phyloP scores from a whole-genome alignment of 176 grass and related monocot species.

The Ampelocalamus luodianensis region DNA sequence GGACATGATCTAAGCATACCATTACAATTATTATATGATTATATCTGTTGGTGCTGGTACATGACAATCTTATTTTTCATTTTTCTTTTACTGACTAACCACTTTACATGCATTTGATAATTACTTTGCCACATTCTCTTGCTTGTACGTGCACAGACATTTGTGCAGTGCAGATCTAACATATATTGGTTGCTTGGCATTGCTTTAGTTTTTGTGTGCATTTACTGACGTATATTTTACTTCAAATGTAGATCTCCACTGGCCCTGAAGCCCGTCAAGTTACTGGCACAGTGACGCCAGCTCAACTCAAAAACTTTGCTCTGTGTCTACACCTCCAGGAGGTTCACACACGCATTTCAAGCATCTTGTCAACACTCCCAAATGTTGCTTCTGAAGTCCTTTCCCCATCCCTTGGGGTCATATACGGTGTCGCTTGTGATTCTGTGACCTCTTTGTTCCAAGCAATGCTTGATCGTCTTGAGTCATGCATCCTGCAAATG shows the following conservation, averaged over 20 bases:
- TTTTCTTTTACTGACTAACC: neutral
- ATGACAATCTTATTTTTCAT: neutral
- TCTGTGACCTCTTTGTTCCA: conserved; percentile 84
- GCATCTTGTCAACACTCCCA: conserved; percentile 65
- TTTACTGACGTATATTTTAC: conserved; percentile 42
- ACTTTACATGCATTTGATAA: conserved; percentile 20
- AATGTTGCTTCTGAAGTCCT: conserved; percentile 72
- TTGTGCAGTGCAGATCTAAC: conserved; percentile 12
- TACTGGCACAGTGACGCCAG: conserved; percentile 67
- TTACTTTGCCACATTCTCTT: neutral
- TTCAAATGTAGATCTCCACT: conserved; percentile 77
- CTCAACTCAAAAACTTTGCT: conserved; percentile 94
- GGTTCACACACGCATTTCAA: conserved; percentile 78
- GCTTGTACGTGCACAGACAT: neutral
- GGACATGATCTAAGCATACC: conserved; percentile 2
- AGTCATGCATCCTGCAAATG: conserved; percentile 88
- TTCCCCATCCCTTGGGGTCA: conserved; percentile 68
- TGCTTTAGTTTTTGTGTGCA: neutral
- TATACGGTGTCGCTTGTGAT: conserved; percentile 90
- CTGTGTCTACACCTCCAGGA: conserved; percentile 95
- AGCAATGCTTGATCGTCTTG: conserved; percentile 79
- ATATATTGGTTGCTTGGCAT: conserved; percentile 20
- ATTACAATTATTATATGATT: neutral
- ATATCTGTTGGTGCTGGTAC: neutral
- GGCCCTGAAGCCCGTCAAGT: conserved; percentile 90